Evolutionary conservation across 352 stramenopile genomes (phyloP).

Genomic region (Peronosclerospora sorghi): DNA sequence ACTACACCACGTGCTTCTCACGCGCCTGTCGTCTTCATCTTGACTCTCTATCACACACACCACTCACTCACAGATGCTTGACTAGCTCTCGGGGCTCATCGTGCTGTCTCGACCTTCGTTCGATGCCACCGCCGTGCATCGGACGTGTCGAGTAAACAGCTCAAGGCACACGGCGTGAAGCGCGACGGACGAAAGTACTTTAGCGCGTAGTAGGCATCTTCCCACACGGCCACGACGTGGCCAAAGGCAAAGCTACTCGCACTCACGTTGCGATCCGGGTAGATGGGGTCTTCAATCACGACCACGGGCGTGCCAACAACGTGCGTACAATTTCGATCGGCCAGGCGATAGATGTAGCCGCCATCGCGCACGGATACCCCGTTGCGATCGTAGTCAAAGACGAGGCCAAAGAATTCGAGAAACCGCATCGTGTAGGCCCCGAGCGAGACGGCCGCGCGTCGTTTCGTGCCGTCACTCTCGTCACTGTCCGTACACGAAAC

Average conservation of each 20-base stretch:
- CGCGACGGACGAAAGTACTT: conserved; percentile 73
- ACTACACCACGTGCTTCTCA: too few relatives aligned
- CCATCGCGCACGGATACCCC: conserved; percentile 74
- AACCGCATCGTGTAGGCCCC: conserved; percentile 66
- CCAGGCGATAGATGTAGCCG: conserved; percentile 77
- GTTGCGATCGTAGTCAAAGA: conserved; percentile 82
- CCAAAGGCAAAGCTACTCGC: conserved; percentile 81
- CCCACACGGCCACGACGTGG: conserved; percentile 75
- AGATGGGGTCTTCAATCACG: conserved; percentile 86
- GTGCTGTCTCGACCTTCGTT: too few relatives aligned
- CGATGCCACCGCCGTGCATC: too few relatives aligned
- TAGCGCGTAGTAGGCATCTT: conserved; percentile 78
- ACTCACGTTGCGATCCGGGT: conserved; percentile 78
- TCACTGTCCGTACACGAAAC: conserved; percentile 47
- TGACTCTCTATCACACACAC: too few relatives aligned
- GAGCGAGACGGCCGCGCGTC: too few relatives aligned
- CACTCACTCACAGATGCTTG: background rate
- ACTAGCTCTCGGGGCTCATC: conserved; percentile 22
- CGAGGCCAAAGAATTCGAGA: conserved; percentile 77
- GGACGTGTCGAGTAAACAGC: conserved; percentile 65
- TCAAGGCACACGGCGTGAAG: conserved; percentile 67
- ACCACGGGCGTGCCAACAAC: conserved; percentile 54
- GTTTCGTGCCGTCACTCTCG: too few relatives aligned
- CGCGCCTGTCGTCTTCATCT: too few relatives aligned
- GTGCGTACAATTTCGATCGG: conserved; percentile 33